Percentiles rank a stretch among this genome's conserved stretches.
Evolutionary conservation across 306 rosid species (phyloP).

Genomic region (Rubus parviflorus): DNA sequence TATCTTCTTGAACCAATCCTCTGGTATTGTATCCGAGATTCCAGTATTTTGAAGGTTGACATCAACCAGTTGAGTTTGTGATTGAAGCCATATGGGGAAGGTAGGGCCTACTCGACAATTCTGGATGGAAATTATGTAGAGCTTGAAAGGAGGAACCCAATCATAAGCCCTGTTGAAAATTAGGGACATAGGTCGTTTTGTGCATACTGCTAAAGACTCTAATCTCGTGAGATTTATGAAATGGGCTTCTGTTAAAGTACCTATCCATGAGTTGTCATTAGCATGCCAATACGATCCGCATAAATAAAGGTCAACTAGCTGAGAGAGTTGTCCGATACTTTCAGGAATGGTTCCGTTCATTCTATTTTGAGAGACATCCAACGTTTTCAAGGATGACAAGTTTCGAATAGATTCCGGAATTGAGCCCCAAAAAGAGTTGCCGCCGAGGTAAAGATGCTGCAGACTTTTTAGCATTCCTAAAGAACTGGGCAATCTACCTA

Average conservation of each 20-base stretch:
- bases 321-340: neutral
- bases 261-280: neutral
- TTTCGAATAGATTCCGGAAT: neutral
- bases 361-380: neutral
- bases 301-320: neutral
- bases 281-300: too few species aligned
- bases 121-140: too few species aligned
- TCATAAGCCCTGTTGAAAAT: neutral
- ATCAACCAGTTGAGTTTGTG: too few species aligned
- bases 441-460: neutral
- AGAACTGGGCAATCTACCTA: neutral
- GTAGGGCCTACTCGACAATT: slow-evolving; percentile 19
- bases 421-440: neutral
- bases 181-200: too few species aligned
- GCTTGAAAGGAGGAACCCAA: neutral
- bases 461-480: neutral
- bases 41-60: too few species aligned
- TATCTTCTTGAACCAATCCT: slow-evolving; percentile 9
- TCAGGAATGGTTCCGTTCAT: slow-evolving; percentile 15
- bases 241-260: neutral
- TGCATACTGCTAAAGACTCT: too few species aligned
- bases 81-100: slow-evolving; percentile 29
- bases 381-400: neutral
- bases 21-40: slow-evolving; percentile 23
- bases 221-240: slow-evolving; percentile 4